Conservation (phyloP, 192 early-diverging fungal genomes). For the Phycomyces nitens region DNA sequence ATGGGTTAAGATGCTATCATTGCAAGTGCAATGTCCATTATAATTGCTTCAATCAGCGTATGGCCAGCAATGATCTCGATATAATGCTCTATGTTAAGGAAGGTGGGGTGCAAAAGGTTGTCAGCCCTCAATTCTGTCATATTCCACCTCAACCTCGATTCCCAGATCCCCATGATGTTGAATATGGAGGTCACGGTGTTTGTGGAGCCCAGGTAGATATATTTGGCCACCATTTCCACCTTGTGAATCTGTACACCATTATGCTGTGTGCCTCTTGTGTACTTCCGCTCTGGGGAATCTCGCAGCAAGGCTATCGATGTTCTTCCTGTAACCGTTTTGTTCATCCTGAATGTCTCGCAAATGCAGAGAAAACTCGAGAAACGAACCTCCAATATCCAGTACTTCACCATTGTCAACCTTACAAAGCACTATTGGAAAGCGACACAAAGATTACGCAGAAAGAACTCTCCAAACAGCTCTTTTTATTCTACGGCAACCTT, state of each 20-base stretch:
- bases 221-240: conserved; percentile 44
- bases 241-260: conserved; percentile 52
- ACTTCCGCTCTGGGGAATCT: conserved; percentile 53
- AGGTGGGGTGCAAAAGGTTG: conserved; percentile 38
- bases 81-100: conserved; percentile 36
- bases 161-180: neutral
- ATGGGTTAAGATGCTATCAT: conserved; percentile 50
- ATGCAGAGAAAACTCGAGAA: neutral
- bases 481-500: conserved; percentile 4
- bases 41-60: conserved; percentile 43
- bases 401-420: conserved; percentile 15
- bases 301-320: conserved; percentile 54
- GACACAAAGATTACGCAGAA: conserved; percentile 35
- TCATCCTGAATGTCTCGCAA: conserved; percentile 38
- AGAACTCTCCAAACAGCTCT: conserved; percentile 2
- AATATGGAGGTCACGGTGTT: neutral
- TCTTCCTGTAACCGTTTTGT: conserved; percentile 45
- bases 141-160: conserved; percentile 21
- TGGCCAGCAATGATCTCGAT: conserved; percentile 23
- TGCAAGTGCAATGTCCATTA: conserved; percentile 50
- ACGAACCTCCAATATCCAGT: neutral
- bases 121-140: conserved; percentile 43
- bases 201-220: neutral
- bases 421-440: conserved; percentile 18
- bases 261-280: conserved; percentile 48